Conservation (phyloP, 2,329 filamentous ascomycete genomes). For the Hymenotorrendiella dingleyae region DNA sequence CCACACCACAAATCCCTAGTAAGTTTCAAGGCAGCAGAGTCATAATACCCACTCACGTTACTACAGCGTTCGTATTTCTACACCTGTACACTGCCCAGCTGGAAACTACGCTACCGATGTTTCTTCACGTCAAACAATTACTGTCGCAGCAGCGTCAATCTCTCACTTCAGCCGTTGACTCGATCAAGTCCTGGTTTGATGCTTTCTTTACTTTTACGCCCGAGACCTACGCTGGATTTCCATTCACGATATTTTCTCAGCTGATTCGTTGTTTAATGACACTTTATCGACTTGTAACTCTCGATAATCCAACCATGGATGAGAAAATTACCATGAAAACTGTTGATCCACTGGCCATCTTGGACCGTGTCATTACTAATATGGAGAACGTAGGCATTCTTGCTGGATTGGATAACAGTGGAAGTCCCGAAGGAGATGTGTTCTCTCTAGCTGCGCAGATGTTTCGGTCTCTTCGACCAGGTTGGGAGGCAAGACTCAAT, state of each 20-base stretch:
- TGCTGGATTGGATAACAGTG: not conserved
- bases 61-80: no score
- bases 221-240: not conserved
- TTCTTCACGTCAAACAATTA: not conserved
- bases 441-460: no score
- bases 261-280: not conserved
- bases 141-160: not conserved
- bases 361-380: not conserved
- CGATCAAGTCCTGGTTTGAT: slow-evolving; percentile 1
- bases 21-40: no score
- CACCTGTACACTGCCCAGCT: no score
- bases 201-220: not conserved
- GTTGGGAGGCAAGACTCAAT: no score
- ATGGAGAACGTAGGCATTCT: not conserved
- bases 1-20: no score
- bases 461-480: no score
- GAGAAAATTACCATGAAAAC: not conserved
- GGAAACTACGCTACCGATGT: not conserved
- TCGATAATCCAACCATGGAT: not conserved
- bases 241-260: not conserved
- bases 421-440: not conserved
- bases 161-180: not conserved
- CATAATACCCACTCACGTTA: no score
- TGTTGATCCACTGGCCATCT: not conserved
- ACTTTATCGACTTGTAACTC: not conserved